These are phyloP conservation scores for Termitomyces bulborhizus DNA, from an alignment of 768 basidiomycete genomes.

Conservation along the genomic window DNA sequence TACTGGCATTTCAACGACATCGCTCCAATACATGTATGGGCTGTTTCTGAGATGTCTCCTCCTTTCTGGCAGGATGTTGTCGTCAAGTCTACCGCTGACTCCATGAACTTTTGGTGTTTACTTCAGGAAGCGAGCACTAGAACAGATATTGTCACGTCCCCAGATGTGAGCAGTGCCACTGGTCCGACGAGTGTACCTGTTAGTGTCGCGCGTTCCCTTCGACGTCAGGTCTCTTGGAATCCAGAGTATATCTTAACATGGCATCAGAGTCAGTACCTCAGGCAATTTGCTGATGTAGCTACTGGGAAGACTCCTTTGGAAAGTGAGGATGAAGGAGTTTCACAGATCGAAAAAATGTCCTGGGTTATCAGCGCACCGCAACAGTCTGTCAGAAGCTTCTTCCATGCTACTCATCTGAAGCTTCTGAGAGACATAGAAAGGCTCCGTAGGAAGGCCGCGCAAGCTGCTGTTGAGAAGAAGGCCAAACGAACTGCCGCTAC, in stretches of 20 bases:
- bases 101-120: conserved; percentile 49
- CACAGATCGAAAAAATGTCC: conserved; percentile 39
- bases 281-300: conserved; percentile 37
- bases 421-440: conserved; percentile 37
- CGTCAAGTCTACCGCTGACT: conserved; percentile 31
- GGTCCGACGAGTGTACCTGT: conserved; percentile 20
- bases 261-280: conserved; percentile 64
- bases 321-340: conserved; percentile 32
- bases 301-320: conserved; percentile 43
- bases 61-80: conserved; percentile 50
- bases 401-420: conserved; percentile 32
- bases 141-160: conserved; percentile 17
- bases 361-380: conserved; percentile 53
- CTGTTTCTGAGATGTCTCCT: conserved; percentile 39
- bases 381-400: conserved; percentile 39
- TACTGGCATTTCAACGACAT: conserved; percentile 59
- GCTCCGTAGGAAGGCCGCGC: conserved; percentile 28
- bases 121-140: conserved; percentile 44
- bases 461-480: conserved; percentile 24
- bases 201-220: conserved; percentile 42
- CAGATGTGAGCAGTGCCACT: conserved; percentile 14
- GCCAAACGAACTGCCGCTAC: conserved; percentile 35
- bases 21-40: conserved; percentile 60
- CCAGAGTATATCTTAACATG: conserved; percentile 55
- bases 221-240: conserved; percentile 55